phyloP scores from a whole-genome alignment of 352 stramenopile species.

The Thalassiosira pacifica region DNA sequence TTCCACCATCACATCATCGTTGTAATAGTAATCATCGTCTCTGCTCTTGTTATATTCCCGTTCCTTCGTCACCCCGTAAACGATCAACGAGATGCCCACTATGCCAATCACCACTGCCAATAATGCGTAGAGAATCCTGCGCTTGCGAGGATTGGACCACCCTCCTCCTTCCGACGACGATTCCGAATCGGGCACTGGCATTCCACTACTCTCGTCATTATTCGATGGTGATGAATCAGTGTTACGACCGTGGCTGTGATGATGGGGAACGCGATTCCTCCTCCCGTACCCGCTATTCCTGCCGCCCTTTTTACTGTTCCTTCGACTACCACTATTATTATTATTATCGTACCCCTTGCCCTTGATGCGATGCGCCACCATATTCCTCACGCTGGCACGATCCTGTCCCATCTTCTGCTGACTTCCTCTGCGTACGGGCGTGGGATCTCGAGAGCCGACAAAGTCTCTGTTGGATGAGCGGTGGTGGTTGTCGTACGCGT shows the following conservation, averaged over 20 bases:
- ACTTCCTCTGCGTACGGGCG: background rate
- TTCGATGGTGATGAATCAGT: too few species aligned
- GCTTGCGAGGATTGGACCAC: constrained; percentile 27
- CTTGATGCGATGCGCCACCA: constrained; percentile 6
- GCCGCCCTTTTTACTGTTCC: background rate
- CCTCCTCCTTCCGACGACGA: background rate
- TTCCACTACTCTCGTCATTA: too few species aligned
- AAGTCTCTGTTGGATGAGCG: background rate
- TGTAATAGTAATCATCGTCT: constrained; percentile 8
- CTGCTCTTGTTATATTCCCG: constrained; percentile 18
- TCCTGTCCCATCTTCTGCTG: background rate
- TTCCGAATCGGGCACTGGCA: background rate
- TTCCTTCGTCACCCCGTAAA: constrained; percentile 31
- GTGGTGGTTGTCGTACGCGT: background rate
- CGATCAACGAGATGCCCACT: constrained; percentile 20
- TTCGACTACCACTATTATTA: too few species aligned
- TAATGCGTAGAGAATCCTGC: constrained; percentile 11
- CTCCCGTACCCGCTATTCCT: too few species aligned
- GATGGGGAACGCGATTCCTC: too few species aligned
- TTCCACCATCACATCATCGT: background rate
- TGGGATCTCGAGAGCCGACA: background rate
- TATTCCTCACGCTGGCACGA: constrained; percentile 9
- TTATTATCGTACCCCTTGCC: background rate
- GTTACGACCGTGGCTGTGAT: too few species aligned
- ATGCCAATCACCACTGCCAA: constrained; percentile 22